Conservation (phyloP, 805 yeast genomes). For the Pichia californica region DNA sequence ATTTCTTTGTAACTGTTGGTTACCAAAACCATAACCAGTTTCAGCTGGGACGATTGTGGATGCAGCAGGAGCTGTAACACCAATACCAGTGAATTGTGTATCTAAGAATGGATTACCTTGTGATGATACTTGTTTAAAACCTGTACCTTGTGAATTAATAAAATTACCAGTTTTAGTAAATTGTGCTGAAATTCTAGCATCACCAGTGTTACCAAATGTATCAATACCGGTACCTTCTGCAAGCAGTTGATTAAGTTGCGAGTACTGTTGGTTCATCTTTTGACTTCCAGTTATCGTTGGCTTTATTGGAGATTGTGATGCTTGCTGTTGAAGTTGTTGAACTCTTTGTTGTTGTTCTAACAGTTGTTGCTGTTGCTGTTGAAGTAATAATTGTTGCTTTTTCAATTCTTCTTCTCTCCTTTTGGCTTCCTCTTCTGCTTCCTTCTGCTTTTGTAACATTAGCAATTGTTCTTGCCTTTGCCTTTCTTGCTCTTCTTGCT, state of each 20-base stretch:
- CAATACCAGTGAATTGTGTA: constrained; percentile 65
- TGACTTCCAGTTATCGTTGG: constrained; percentile 49
- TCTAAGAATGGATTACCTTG: constrained; percentile 57
- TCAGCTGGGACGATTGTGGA: constrained; percentile 67
- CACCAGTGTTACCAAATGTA: constrained; percentile 87
- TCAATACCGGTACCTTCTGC: constrained; percentile 89
- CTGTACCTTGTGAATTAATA: constrained; percentile 85
- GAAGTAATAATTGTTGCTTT: constrained; percentile 9
- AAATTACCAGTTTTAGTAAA: constrained; percentile 78
- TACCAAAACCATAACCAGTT: constrained; percentile 95
- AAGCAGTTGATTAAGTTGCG: constrained; percentile 71
- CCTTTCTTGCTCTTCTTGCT: too few relatives aligned
- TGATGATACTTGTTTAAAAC: constrained; percentile 47
- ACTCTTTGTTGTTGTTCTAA: constrained; percentile 10
- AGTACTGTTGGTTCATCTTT: constrained; percentile 48
- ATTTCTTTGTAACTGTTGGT: constrained; percentile 41
- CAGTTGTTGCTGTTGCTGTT: constrained; percentile 10
- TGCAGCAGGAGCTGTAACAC: constrained; percentile 37
- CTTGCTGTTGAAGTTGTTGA: constrained; percentile 21
- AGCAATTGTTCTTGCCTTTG: constrained; percentile 2
- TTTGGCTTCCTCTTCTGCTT: constrained; percentile 36
- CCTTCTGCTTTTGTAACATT: constrained; percentile 1
- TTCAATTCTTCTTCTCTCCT: constrained; percentile 42
- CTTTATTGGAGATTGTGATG: constrained; percentile 30
- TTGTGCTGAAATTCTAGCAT: constrained; percentile 83